phyloP scores from a whole-genome alignment of 768 basidiomycete genomes.

The Suillus alpinus region DNA sequence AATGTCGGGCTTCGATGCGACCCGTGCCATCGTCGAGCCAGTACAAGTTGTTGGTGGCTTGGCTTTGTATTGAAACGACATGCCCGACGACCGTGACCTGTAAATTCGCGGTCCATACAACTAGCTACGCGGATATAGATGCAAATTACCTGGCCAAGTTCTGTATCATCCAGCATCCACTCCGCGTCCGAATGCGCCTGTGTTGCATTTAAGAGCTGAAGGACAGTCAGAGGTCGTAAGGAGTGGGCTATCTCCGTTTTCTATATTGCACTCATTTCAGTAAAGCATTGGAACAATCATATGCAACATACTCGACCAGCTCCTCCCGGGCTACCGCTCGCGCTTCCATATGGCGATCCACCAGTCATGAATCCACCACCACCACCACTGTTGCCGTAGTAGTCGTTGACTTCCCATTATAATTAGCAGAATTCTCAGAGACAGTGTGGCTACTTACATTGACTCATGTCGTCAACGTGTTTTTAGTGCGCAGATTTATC shows the following conservation, averaged over 20 bases:
- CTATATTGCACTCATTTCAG: conserved; percentile 20
- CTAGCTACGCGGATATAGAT: not conserved
- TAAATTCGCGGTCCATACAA: not conserved
- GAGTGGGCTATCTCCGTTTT: conserved; percentile 41
- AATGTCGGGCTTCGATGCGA: conserved; percentile 71
- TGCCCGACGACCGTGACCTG: conserved; percentile 76
- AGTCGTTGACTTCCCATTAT: conserved; percentile 32
- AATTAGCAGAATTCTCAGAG: not conserved
- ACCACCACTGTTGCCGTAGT: conserved; percentile 39
- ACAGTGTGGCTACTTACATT: conserved; percentile 32
- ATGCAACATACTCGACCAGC: conserved; percentile 36
- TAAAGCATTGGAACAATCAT: not conserved
- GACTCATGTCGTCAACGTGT: conserved; percentile 35
- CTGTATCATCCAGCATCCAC: conserved; percentile 77
- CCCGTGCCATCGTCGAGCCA: conserved; percentile 86
- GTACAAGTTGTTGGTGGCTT: conserved; percentile 81
- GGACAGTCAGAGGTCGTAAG: conserved; percentile 72
- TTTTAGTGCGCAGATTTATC: conserved; percentile 10
- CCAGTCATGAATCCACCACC: conserved; percentile 60
- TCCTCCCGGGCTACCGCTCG: conserved; percentile 60
- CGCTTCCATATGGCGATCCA: conserved; percentile 57
- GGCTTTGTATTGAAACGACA: conserved; percentile 62
- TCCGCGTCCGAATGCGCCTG: conserved; percentile 89
- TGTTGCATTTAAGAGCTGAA: conserved; percentile 70
- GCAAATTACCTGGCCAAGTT: conserved; percentile 70